phyloP scores from a whole-genome alignment of 495 filamentous ascomycete genomes.

The Penicillium cosmopolitanum region DNA sequence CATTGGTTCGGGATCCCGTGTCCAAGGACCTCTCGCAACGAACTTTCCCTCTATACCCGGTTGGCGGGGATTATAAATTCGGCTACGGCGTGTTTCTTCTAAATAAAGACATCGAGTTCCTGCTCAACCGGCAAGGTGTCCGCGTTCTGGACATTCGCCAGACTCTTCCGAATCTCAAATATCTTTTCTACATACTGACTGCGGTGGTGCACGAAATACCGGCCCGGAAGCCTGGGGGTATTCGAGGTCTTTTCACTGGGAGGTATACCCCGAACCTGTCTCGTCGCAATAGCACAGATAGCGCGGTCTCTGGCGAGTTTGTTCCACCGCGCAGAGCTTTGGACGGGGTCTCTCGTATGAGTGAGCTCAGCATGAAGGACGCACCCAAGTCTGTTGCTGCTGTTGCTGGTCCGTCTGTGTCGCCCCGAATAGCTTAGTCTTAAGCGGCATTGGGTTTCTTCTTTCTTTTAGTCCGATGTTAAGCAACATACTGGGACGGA shows the following conservation, averaged over 20 bases:
- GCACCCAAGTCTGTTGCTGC: slow-evolving; percentile 19
- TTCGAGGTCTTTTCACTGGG: slow-evolving; percentile 60
- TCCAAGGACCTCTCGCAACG: slow-evolving; percentile 66
- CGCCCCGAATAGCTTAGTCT: slow-evolving; percentile 30
- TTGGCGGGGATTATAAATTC: slow-evolving; percentile 80
- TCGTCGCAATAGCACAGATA: slow-evolving; percentile 45
- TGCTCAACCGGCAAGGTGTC: slow-evolving; percentile 74
- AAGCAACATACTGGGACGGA: background rate
- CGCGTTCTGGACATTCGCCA: slow-evolving; percentile 84
- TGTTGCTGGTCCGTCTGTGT: slow-evolving; percentile 18
- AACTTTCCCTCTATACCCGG: slow-evolving; percentile 79
- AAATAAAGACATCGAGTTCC: slow-evolving; percentile 89
- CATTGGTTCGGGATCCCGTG: slow-evolving; percentile 80
- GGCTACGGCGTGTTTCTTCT: slow-evolving; percentile 94
- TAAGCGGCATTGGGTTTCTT: background rate
- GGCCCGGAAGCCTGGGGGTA: slow-evolving; percentile 74
- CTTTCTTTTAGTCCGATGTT: background rate
- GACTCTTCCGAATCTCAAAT: slow-evolving; percentile 91
- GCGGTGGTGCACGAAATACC: slow-evolving; percentile 78
- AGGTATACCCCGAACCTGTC: slow-evolving; percentile 41
- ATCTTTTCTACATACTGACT: slow-evolving; percentile 83
- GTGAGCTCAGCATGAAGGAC: slow-evolving; percentile 28
- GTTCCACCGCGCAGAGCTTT: slow-evolving; percentile 33
- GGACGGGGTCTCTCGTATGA: slow-evolving; percentile 34
- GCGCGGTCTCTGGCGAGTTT: slow-evolving; percentile 40